Evolutionary conservation across 2,329 filamentous ascomycete genomes (phyloP).

Genomic region (Arthroderma uncinatum): DNA sequence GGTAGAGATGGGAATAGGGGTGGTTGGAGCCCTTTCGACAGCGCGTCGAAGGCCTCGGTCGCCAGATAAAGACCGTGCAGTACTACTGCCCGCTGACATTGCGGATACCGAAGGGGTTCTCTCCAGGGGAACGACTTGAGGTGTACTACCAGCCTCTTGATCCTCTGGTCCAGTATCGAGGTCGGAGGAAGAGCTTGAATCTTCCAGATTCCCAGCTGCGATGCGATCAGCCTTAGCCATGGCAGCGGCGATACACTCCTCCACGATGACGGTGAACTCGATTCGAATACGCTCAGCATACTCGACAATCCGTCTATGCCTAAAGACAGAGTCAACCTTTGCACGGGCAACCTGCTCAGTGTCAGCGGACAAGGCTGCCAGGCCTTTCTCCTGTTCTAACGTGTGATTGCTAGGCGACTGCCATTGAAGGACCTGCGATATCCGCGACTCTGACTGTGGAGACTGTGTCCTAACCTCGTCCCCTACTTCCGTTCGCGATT

Average conservation of each 20-base stretch:
- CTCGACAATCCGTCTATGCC: conserved; percentile 85
- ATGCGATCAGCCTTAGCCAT: conserved; percentile 81
- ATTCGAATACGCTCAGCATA: conserved; percentile 92
- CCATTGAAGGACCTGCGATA: conserved; percentile 92
- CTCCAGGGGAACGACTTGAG: conserved; percentile 43
- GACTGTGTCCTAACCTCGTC: conserved; percentile 86
- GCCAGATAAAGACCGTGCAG: conserved; percentile 20
- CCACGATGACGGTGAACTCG: conserved; percentile 83
- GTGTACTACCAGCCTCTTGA: conserved; percentile 9
- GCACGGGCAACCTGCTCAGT: conserved; percentile 72
- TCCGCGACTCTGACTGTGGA: conserved; percentile 87
- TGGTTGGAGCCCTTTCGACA: conserved; percentile 44
- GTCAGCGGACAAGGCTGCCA: conserved; percentile 78
- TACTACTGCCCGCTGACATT: neutral
- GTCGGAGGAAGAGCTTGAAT: conserved; percentile 44
- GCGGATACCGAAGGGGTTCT: conserved; percentile 21
- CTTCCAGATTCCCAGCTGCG: conserved; percentile 71
- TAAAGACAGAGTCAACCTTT: conserved; percentile 87
- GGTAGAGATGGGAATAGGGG: conserved; percentile 57
- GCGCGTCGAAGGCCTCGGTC: conserved; percentile 11
- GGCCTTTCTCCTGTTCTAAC: conserved; percentile 81
- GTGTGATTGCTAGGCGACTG: conserved; percentile 87
- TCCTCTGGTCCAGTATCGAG: neutral
- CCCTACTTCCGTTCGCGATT: conserved; percentile 51
- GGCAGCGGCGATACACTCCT: conserved; percentile 90